These are phyloP conservation scores for Exserohilum turcica DNA, from an alignment of 2,329 filamentous ascomycete genomes.

Conservation along the genomic window DNA sequence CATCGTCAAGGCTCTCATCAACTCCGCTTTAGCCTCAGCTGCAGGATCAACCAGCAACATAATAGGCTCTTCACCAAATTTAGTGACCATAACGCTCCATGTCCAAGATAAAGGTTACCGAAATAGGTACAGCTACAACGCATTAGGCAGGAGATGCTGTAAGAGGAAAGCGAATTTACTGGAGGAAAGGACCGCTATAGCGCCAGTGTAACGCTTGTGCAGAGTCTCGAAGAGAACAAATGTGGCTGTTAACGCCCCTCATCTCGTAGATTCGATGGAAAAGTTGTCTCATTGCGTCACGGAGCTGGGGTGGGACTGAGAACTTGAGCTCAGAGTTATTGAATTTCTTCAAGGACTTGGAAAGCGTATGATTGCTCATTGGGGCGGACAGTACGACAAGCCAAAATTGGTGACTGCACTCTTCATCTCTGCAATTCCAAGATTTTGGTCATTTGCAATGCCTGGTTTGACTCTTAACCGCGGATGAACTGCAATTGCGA, in stretches of 20 bases:
- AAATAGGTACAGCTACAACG: constrained; percentile 37
- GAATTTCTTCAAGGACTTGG: background rate
- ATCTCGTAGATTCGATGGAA: background rate
- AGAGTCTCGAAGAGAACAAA: constrained; percentile 21
- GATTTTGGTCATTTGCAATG: too few species aligned
- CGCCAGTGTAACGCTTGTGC: constrained; percentile 23
- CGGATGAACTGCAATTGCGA: too few species aligned
- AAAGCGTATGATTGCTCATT: too few species aligned
- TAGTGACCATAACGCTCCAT: too few species aligned
- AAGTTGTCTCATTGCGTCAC: background rate
- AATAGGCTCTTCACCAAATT: background rate
- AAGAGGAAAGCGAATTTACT: constrained; percentile 18
- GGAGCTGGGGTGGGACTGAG: constrained; percentile 5
- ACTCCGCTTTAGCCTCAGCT: background rate
- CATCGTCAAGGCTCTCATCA: background rate
- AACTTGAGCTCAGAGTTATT: background rate
- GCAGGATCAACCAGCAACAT: background rate
- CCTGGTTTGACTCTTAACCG: too few species aligned
- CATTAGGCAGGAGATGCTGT: constrained; percentile 21
- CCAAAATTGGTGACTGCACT: too few species aligned
- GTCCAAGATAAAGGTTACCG: constrained; percentile 49
- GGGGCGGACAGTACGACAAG: too few species aligned
- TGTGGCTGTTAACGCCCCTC: background rate
- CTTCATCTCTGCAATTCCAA: too few species aligned
- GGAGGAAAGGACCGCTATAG: constrained; percentile 24